Conservation (phyloP, 192 early-diverging fungal genomes). For the Hyaloraphidium curvatum region DNA sequence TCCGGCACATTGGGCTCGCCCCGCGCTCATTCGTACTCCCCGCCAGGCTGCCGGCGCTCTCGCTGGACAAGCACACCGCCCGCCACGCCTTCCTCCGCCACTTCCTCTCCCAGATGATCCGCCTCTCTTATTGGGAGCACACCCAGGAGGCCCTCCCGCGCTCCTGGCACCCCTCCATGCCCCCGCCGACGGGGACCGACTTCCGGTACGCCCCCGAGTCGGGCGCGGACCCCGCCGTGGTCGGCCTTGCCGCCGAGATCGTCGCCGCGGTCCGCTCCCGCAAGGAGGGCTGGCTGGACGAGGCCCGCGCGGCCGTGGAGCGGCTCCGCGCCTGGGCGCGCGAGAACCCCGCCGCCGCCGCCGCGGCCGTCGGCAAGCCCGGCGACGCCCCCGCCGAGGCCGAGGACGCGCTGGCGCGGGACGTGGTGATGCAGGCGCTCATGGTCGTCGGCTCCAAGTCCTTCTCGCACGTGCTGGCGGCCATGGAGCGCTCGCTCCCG, state of each 20-base stretch:
- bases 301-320: too few relatives aligned
- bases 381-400: not conserved
- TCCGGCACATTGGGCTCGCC: not conserved
- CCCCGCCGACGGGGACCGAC: too few relatives aligned
- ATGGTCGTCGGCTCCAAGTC: conserved; percentile 77
- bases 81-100: not conserved
- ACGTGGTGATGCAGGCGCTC: conserved; percentile 63
- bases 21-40: not conserved
- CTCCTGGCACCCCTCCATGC: too few relatives aligned
- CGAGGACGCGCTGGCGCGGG: conserved; percentile 23
- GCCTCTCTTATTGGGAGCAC: too few relatives aligned
- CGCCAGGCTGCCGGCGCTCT: not conserved
- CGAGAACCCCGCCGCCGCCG: too few relatives aligned
- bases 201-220: too few relatives aligned
- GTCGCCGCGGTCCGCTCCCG: not conserved
- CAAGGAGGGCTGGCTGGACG: too few relatives aligned
- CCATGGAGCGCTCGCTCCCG: conserved; percentile 59
- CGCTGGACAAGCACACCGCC: not conserved
- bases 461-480: conserved; percentile 81
- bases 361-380: too few relatives aligned
- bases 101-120: too few relatives aligned
- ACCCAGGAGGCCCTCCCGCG: too few relatives aligned
- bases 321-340: too few relatives aligned
- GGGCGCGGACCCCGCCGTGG: too few relatives aligned
- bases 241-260: not conserved